Percentiles rank a stretch among this genome's conserved stretches.
Evolutionary conservation across 257 asterid species (phyloP).

Genomic region (Haberlea rhodopensis): DNA sequence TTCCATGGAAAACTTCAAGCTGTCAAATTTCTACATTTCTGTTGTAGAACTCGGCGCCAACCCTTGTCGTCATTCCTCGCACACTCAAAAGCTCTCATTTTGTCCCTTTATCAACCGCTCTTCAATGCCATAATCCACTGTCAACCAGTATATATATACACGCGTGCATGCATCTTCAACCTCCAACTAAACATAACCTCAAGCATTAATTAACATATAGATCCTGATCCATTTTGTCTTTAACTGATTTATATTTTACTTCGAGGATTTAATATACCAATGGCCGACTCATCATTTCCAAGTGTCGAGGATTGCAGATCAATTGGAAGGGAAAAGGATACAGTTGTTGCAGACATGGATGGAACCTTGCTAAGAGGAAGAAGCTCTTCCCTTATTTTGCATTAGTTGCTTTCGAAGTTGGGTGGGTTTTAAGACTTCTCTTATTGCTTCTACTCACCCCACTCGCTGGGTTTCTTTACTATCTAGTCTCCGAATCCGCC

Average conservation of each 20-base stretch:
- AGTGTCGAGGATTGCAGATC: conserved; percentile 44
- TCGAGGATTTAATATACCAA: neutral
- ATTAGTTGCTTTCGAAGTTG: conserved; percentile 47
- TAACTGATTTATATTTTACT: neutral
- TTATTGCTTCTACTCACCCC: conserved; percentile 47
- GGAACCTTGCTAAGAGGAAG: conserved; percentile 55
- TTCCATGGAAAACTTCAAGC: too few relatives aligned
- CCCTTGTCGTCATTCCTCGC: neutral
- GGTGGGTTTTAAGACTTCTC: conserved; percentile 48
- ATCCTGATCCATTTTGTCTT: neutral
- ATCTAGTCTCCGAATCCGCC: conserved; percentile 50
- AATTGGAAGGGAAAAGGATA: conserved; percentile 48
- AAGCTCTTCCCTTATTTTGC: conserved; percentile 61
- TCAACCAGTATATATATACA: neutral
- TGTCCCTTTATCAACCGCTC: conserved; percentile 25
- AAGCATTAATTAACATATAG: conserved; percentile 2
- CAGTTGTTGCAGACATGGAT: conserved; percentile 64
- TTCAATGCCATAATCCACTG: conserved; percentile 21
- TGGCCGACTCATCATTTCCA: conserved; percentile 39
- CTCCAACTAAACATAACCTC: conserved; percentile 3
- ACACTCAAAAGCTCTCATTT: conserved; percentile 1
- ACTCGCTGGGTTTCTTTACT: conserved; percentile 49
- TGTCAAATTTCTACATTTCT: too few relatives aligned
- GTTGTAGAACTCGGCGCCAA: too few relatives aligned
- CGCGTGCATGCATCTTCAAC: neutral